Evolutionary conservation across 805 yeast genomes (phyloP), one percentile per base, ranked within the genome.

Genomic region (Starmerella cellae): DNA sequence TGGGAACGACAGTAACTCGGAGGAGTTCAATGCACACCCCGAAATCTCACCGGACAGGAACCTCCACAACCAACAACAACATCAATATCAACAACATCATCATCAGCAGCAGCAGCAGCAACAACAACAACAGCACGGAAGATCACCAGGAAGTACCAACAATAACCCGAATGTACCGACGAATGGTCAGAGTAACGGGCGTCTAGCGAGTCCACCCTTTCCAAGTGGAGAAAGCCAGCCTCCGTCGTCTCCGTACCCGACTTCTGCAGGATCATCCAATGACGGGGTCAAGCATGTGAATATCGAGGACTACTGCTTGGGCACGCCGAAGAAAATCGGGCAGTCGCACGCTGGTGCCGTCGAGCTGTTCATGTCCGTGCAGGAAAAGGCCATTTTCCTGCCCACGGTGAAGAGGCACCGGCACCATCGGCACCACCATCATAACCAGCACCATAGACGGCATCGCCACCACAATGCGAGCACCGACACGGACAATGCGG

Each of bases 271-370:
- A 8, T 24, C 28, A 8, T 24, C 28, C 11, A 13, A 24, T 13
- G 28, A 24, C 28, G 28, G 28, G 11, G 13, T 13, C 28, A 24
- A 29, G 21, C 21, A 20, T 11, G n/a, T 24, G 14, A n/a, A n/a
- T 28, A 43, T 48, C 39, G 38, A 28, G 21, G 49, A 53, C 37
- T 52, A 44, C 51, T 57, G 61, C 40, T 24, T 53, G 27, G 63
- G 63, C 20, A 48, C 38, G 34, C 64, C 64, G 3, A 51, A 50
- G 31, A 51, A 52, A 19, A 48, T 58, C 33, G 50, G 45, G 33
- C 44, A 54, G 31, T 57, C 62, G 23, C 62, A 56, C 40, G 52
- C 59, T 4, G 61, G 62, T n/a, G 41, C 44, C 14, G 49, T 60
- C 17, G 60, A 59, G 33, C 46, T 60, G 13, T 59, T 52, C 19